Evolutionary conservation across 139 green algal genomes (phyloP).

Genomic region (Astrephomene gubernaculifera): DNA sequence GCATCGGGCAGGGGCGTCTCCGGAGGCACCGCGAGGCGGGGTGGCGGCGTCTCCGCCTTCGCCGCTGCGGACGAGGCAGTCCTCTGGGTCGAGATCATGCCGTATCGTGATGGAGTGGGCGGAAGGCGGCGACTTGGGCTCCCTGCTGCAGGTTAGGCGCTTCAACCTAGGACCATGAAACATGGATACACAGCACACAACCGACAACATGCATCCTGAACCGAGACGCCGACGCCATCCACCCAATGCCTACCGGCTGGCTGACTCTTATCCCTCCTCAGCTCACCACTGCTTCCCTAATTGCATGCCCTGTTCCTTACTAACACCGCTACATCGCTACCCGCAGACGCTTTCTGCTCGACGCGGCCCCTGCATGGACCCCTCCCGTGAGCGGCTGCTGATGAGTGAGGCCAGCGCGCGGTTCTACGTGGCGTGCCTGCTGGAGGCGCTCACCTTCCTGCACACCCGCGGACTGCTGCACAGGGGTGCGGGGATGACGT

Average conservation of each 20-base stretch:
- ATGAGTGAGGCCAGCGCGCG: slow-evolving; percentile 29
- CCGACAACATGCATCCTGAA: no score
- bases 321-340: no score
- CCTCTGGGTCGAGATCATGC: neutral
- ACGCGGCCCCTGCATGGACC: neutral
- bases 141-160: slow-evolving; percentile 25
- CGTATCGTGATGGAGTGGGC: slow-evolving; percentile 43
- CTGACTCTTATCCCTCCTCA: no score
- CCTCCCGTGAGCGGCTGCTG: slow-evolving; percentile 29
- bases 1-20: neutral
- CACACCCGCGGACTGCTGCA: slow-evolving; percentile 13
- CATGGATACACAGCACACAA: no score
- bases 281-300: no score
- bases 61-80: neutral
- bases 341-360: neutral
- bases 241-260: no score
- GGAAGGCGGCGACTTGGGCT: slow-evolving; percentile 31
- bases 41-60: neutral
- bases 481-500: neutral
- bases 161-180: no score
- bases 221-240: no score
- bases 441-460: slow-evolving; percentile 40
- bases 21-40: neutral
- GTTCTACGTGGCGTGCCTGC: slow-evolving; percentile 34
- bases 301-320: no score